Evolutionary conservation across 2,329 filamentous ascomycete species (phyloP).

Genomic region (Ophiostoma montium): DNA sequence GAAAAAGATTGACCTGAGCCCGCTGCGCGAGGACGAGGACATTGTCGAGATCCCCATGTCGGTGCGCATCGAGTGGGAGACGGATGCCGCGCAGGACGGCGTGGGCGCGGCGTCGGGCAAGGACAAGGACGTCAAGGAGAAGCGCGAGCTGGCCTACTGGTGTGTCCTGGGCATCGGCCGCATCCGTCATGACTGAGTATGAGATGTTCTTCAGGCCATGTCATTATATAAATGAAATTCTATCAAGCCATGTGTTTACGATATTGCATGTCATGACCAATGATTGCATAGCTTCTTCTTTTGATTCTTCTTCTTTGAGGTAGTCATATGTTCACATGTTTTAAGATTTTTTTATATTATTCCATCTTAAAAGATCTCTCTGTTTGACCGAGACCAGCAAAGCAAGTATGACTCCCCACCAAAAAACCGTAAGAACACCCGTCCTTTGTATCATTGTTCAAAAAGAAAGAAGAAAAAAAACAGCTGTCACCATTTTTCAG

Average conservation of each 20-base stretch:
- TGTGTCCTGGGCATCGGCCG: slow-evolving; percentile 78
- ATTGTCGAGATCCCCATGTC: slow-evolving; percentile 84
- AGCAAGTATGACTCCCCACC: slow-evolving; percentile 5
- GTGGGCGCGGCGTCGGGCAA: slow-evolving; percentile 38
- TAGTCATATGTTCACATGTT: background rate
- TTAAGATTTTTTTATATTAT: slow-evolving; percentile 8
- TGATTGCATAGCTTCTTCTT: background rate
- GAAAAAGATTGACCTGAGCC: slow-evolving; percentile 25
- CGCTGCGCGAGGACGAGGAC: slow-evolving; percentile 45
- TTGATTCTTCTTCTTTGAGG: background rate
- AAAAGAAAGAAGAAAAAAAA: slow-evolving; percentile 2
- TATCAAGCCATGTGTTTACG: too few relatives aligned
- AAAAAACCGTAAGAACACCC: slow-evolving; percentile 1
- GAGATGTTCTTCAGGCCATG: too few relatives aligned
- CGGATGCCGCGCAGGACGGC: slow-evolving; percentile 48
- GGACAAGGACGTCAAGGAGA: slow-evolving; percentile 55
- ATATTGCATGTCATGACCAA: slow-evolving; percentile 15
- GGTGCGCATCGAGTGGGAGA: slow-evolving; percentile 82
- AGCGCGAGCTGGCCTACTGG: slow-evolving; percentile 88
- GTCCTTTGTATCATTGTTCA: background rate
- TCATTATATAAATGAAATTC: too few relatives aligned
- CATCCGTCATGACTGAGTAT: slow-evolving; percentile 36
- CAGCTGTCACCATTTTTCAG: slow-evolving; percentile 3
- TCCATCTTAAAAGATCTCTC: slow-evolving; percentile 2
- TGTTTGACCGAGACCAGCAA: slow-evolving; percentile 4